Evolutionary conservation across 164 flowering plant genomes (phyloP).

Genomic region (Cinnamomum chago): DNA sequence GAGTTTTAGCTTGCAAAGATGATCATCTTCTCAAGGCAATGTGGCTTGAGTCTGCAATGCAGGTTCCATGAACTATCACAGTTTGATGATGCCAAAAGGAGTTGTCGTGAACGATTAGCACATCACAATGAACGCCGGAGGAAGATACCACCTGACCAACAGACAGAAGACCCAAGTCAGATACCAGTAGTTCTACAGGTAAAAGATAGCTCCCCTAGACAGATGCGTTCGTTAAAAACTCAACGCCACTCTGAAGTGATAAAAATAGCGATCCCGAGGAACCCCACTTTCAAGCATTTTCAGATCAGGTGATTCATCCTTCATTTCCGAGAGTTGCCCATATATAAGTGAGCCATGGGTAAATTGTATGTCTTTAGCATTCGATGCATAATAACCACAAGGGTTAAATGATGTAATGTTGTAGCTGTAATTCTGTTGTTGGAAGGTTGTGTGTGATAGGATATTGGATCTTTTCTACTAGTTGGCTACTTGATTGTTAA

Average conservation of each 20-base stretch:
- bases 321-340: not conserved
- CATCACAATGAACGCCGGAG: conserved; percentile 72
- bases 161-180: conserved; percentile 3
- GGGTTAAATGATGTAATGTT: not conserved
- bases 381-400: not conserved
- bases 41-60: not conserved
- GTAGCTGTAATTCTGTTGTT: not conserved
- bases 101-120: conserved; percentile 70
- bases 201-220: conserved; percentile 4
- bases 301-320: conserved; percentile 6
- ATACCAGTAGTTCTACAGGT: conserved; percentile 6
- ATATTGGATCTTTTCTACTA: not conserved
- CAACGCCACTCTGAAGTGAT: not conserved
- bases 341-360: not conserved
- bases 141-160: conserved; percentile 30
- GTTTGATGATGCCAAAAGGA: conserved; percentile 70
- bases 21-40: not conserved
- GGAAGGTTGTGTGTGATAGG: not conserved
- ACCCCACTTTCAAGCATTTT: conserved; percentile 2
- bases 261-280: conserved; percentile 11
- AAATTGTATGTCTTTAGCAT: conserved; percentile 5
- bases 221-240: not conserved
- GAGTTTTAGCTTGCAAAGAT: not conserved
- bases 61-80: conserved; percentile 71
- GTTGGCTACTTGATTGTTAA: not conserved